Evolutionary conservation across 805 yeast genomes (phyloP).

Genomic region (Saccharomycopsis guyanensis): DNA sequence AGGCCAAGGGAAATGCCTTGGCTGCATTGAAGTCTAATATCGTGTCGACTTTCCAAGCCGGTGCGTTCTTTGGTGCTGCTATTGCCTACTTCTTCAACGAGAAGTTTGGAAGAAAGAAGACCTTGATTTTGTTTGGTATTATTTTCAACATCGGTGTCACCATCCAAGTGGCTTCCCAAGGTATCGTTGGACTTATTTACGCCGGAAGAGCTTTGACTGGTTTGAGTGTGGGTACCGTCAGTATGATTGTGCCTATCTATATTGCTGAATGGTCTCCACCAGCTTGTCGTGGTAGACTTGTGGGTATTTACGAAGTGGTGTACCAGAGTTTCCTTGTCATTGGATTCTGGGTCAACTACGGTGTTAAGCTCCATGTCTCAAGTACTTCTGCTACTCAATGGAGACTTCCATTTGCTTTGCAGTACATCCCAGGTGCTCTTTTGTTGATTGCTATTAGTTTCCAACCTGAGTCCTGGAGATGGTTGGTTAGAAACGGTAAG

Average conservation of each 20-base stretch:
- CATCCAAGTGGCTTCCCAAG: constrained; percentile 30
- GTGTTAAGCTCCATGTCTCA: constrained; percentile 32
- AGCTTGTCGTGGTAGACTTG: constrained; percentile 37
- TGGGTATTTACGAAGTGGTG: constrained; percentile 40
- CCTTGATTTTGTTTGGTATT: constrained; percentile 34
- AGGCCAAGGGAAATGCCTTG: constrained; percentile 25
- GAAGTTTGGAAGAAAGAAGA: constrained; percentile 33
- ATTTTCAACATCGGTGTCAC: constrained; percentile 38
- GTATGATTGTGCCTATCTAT: constrained; percentile 43
- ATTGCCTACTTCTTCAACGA: constrained; percentile 34
- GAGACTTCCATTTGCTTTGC: constrained; percentile 42
- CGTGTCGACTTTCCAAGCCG: constrained; percentile 45
- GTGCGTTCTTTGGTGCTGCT: constrained; percentile 34
- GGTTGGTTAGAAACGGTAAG: constrained; percentile 32
- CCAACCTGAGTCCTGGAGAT: constrained; percentile 41
- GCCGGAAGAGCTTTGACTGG: constrained; percentile 49
- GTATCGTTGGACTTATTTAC: constrained; percentile 40
- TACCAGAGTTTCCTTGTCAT: constrained; percentile 43
- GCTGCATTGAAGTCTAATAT: constrained; percentile 33
- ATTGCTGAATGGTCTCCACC: constrained; percentile 40
- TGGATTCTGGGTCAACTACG: constrained; percentile 46
- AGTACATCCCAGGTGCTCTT: constrained; percentile 37
- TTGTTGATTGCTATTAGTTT: constrained; percentile 34
- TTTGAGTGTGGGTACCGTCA: constrained; percentile 44
- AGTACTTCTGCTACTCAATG: constrained; percentile 32